Conservation (phyloP, 2,329 filamentous ascomycete genomes). For the Colletotrichum camelliae region DNA sequence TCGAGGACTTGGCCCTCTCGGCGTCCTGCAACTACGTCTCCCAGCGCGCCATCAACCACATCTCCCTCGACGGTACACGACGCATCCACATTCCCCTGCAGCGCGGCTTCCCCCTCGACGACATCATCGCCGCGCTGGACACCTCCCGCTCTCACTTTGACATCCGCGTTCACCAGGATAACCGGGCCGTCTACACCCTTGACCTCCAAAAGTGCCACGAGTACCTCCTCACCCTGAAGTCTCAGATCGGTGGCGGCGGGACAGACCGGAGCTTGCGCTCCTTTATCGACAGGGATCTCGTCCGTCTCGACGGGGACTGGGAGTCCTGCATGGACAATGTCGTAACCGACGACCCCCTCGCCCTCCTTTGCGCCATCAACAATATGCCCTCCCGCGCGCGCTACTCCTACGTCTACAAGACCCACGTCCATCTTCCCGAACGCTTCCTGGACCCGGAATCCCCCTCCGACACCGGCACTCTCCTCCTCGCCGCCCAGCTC, state of each 20-base stretch:
- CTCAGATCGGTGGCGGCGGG: slow-evolving; percentile 41
- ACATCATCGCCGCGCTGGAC: slow-evolving; percentile 39
- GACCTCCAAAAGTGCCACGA: slow-evolving; percentile 44
- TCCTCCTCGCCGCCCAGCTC: slow-evolving; percentile 46
- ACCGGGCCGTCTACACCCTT: slow-evolving; percentile 44
- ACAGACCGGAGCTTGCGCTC: slow-evolving; percentile 41
- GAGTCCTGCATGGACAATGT: slow-evolving; percentile 46
- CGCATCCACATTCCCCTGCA: slow-evolving; percentile 45
- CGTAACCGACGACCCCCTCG: slow-evolving; percentile 41
- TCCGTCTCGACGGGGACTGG: slow-evolving; percentile 30
- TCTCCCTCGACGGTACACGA: slow-evolving; percentile 36
- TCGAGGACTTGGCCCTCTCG: slow-evolving; percentile 46
- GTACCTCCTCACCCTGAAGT: slow-evolving; percentile 40
- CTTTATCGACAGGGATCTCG: slow-evolving; percentile 47
- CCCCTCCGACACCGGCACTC: slow-evolving; percentile 37
- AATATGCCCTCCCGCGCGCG: slow-evolving; percentile 50
- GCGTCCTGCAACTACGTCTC: slow-evolving; percentile 51
- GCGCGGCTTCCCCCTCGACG: slow-evolving; percentile 40
- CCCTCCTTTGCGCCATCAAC: slow-evolving; percentile 45
- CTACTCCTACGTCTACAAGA: slow-evolving; percentile 40
- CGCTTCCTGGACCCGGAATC: slow-evolving; percentile 43
- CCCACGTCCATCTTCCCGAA: slow-evolving; percentile 20
- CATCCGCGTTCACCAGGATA: slow-evolving; percentile 45
- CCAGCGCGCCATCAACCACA: slow-evolving; percentile 46
- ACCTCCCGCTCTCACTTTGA: slow-evolving; percentile 45